Evolutionary conservation across 2,329 filamentous ascomycete genomes (phyloP).

Genomic region (Gremmenia infestans): DNA sequence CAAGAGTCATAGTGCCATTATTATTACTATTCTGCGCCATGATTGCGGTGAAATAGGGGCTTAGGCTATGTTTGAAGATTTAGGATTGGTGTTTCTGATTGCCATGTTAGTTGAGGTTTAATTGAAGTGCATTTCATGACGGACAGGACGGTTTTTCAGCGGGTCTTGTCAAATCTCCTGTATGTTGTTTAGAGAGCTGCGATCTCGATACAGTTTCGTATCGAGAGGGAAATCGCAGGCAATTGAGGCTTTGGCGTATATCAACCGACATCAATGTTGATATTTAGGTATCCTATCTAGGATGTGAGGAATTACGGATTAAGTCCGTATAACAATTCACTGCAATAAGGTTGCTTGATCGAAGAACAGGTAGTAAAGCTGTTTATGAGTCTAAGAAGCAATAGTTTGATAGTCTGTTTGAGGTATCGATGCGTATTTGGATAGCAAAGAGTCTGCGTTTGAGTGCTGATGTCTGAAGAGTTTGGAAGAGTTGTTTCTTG

Average conservation of each 20-base stretch:
- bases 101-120: slow-evolving; percentile 5
- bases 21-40: slow-evolving; percentile 37
- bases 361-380: slow-evolving; percentile 1
- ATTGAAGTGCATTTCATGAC: slow-evolving; percentile 5
- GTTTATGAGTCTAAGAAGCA: slow-evolving; percentile 3
- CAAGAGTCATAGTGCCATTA: slow-evolving; percentile 18
- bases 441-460: slow-evolving; percentile 6
- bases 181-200: slow-evolving; percentile 51
- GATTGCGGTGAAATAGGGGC: slow-evolving; percentile 19
- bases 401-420: not conserved
- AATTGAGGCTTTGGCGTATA: slow-evolving; percentile 47
- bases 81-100: slow-evolving; percentile 16
- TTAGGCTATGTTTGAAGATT: not conserved
- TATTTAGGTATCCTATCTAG: slow-evolving; percentile 13
- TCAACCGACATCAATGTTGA: slow-evolving; percentile 54
- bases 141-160: slow-evolving; percentile 29
- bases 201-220: slow-evolving; percentile 52
- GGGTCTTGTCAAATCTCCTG: slow-evolving; percentile 40
- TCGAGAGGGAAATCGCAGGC: slow-evolving; percentile 50
- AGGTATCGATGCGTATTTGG: slow-evolving; percentile 2
- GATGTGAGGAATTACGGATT: slow-evolving; percentile 10
- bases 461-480: not conserved
- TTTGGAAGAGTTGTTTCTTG: not conserved
- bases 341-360: not conserved
- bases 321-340: slow-evolving; percentile 5